These are phyloP conservation scores for Singerocomus rubriflavus DNA, from an alignment of 1,284 basidiomycete genomes.

Conservation along the genomic window DNA sequence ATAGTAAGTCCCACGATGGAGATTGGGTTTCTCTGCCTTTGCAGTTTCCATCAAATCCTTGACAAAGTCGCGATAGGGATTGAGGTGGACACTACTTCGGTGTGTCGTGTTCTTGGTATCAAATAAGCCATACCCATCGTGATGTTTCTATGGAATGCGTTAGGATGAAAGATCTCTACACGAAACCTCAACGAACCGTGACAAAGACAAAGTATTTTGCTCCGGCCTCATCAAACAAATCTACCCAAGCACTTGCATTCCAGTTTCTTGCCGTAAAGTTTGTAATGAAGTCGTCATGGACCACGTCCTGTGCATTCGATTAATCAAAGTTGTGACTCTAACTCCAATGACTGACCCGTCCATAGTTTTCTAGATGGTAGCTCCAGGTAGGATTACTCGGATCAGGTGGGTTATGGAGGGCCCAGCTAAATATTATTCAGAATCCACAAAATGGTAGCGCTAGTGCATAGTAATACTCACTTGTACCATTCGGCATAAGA, in stretches of 20 bases:
- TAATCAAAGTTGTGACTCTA: neutral
- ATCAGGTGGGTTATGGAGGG: constrained; percentile 38
- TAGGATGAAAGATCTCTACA: neutral
- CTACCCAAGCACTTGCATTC: constrained; percentile 52
- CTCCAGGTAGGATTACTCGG: constrained; percentile 41
- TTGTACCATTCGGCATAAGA: constrained; percentile 59
- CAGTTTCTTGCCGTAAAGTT: constrained; percentile 51
- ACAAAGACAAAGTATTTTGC: constrained; percentile 63
- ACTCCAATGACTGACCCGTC: constrained; percentile 34
- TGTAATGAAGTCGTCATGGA: constrained; percentile 58
- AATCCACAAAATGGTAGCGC: neutral
- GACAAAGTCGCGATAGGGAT: constrained; percentile 53
- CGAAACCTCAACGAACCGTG: constrained; percentile 35
- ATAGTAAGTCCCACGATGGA: constrained; percentile 52
- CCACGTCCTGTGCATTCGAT: constrained; percentile 35
- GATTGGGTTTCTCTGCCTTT: constrained; percentile 44
- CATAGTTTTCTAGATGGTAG: constrained; percentile 50
- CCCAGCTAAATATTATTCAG: constrained; percentile 33
- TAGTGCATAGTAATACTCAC: constrained; percentile 28
- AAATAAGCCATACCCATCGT: constrained; percentile 51
- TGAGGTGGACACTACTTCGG: constrained; percentile 46
- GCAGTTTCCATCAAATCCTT: constrained; percentile 51
- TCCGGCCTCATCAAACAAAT: constrained; percentile 52
- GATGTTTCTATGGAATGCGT: constrained; percentile 40
- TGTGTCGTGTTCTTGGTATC: constrained; percentile 52